Percentiles rank a stretch among this genome's conserved stretches.
Evolutionary conservation across 345 rosid species (phyloP).

Genomic region (Rhodomyrtus tomentosa): DNA sequence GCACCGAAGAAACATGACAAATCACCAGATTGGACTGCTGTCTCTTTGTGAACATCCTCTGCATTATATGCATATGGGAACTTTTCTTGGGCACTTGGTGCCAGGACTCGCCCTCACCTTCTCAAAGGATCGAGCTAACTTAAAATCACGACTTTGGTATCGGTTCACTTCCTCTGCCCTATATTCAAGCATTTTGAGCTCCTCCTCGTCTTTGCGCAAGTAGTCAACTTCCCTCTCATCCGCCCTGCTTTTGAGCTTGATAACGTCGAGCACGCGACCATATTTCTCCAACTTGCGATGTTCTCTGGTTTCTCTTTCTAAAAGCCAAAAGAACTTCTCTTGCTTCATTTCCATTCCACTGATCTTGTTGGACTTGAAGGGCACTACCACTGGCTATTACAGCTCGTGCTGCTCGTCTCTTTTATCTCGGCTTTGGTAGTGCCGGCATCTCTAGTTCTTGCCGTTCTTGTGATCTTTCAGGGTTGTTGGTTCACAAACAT

Average conservation of each 20-base stretch:
- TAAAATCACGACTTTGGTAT: slow-evolving; percentile 41
- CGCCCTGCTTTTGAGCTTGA: slow-evolving; percentile 38
- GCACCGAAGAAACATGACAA: slow-evolving; percentile 23
- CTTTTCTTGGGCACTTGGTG: slow-evolving; percentile 51
- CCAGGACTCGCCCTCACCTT: slow-evolving; percentile 58
- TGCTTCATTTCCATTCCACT: slow-evolving; percentile 72
- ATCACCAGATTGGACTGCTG: background rate
- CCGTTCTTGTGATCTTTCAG: slow-evolving; percentile 52
- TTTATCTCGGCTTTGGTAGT: slow-evolving; percentile 44
- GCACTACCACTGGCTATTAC: slow-evolving; percentile 75
- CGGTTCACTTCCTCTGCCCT: slow-evolving; percentile 25
- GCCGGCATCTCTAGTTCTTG: slow-evolving; percentile 38
- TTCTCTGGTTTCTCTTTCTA: slow-evolving; percentile 60
- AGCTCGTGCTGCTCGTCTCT: slow-evolving; percentile 54
- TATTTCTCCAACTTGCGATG: slow-evolving; percentile 64
- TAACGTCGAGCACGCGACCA: slow-evolving; percentile 63
- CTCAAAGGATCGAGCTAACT: slow-evolving; percentile 38
- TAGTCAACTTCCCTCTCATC: slow-evolving; percentile 42
- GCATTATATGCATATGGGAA: slow-evolving; percentile 26
- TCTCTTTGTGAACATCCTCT: background rate
- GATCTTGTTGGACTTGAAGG: slow-evolving; percentile 82
- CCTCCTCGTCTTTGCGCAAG: slow-evolving; percentile 23
- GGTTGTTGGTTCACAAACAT: slow-evolving; percentile 80
- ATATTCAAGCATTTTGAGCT: slow-evolving; percentile 48
- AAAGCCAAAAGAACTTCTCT: slow-evolving; percentile 68